Evolutionary conservation across 495 filamentous ascomycete species (phyloP), one percentile per base, ranked within the genome.

Genomic region (Daldinia bambusicola): DNA sequence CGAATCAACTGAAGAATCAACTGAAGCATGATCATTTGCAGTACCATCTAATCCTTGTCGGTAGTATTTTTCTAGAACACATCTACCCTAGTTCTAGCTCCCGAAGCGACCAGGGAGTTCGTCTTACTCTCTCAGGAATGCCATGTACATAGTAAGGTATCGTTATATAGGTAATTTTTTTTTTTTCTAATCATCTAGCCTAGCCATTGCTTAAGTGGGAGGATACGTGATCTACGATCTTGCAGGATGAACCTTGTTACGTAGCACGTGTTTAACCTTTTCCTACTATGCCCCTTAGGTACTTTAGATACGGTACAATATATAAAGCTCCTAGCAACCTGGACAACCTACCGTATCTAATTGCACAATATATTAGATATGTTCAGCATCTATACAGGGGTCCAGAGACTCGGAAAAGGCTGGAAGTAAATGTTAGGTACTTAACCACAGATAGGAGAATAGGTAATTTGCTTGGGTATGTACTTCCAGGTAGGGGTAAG

Each of bases 181-280:
- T 26, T 13, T 48, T 8, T 48, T 48, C 18, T 22, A 48, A 48
- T 48, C 20, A 48, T 48, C 8, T 48, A 6, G n/a, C 16, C 43
- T 22, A 16, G 0, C 20, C 2, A 48, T 18, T 48, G 9, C 16
- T 22, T 22, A 22, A 0, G 34, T 36, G 0, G 61, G 22, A 55
- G 26, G 9, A 20, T 16, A 30, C 18, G 40, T 32, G 68, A 71
- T 71, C 69, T 71, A 63, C 58, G 18, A 71, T 67, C 63, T 62
- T 71, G 63, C 69, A 67, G 66, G 36, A 63, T 67, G 7, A 67
- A 38, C 69, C 69, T 55, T 67, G 69, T 48, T 12, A 26, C 26
- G 3, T 26, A 55, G 48, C 69, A 71, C 59, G 62, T 71, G 68
- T 62, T 52, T 48, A 18, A 22, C 51, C 52, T 61, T 43, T 57